Base-by-base conservation (phyloP, 345 rosid genomes). In the Gossypium mustelinum region DNA sequence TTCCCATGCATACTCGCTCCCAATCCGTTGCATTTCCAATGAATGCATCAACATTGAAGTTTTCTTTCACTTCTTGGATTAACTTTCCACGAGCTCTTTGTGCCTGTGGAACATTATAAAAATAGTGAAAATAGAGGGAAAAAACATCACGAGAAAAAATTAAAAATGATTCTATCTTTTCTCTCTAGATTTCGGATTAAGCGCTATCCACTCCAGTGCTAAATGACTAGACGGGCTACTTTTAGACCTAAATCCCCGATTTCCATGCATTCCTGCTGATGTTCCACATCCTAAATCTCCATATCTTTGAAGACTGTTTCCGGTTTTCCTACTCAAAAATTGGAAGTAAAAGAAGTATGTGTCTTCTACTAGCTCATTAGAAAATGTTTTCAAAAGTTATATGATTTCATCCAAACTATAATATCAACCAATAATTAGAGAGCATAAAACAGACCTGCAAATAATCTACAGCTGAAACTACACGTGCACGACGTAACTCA, bases 1-100 rank as follows among this genome's bases (percentile, higher is more conserved):
- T 94, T 76, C 97, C 98, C 84, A 92, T 14, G 81, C 97, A 88
- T 8, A 89, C 90, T 84, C 78, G 92, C 84, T 94, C 98, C 97
- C 97, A 92, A 25, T 94, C 98, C 0, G 89, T 94, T 55, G 87
- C 97, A 73, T 89, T 90, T 70, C 94, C 98, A 9, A 94, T 76
- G 81, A 92, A 92, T 24, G 94, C 98, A 75, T 94, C 96, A 0
- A 92, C 93, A 0, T 76, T 86, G 76, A 94, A 90, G 73, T 89
- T 83, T 68, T 88, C 85, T 76, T 87, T 79, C 39, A 94, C 97
- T 86, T 94, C 97, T 20, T 77, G 81, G 18, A 94, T 88, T 70
- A 94, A 76, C 79, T 84, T 88, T 47, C 91, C 87, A 54, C 97
- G 86, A 25, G 92, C 97, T 80, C 94, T 86, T 61, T 92, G 98